Base-by-base conservation (phyloP, 805 yeast genomes). In the Nakazawaea ambrosiae region DNA sequence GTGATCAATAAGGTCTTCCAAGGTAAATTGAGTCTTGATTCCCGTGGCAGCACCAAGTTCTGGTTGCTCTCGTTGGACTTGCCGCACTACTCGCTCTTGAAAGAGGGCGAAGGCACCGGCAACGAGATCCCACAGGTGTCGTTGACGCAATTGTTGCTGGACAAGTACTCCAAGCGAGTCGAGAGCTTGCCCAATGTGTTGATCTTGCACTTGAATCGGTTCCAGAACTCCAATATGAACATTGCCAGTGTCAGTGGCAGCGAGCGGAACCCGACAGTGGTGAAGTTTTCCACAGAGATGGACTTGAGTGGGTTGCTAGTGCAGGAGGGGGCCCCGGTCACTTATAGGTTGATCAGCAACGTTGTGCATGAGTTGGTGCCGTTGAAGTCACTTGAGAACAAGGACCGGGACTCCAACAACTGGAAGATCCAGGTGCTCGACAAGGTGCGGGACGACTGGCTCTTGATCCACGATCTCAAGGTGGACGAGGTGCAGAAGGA, bases 41-140 rank as follows among this genome's bases (percentile, higher is more conserved):
- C 65, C 16, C 56, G 55, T 18, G 43, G 40, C 15, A 39, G 57
- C 6, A 45, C 56, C 0, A 66, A 61, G 32, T 81, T 75, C 47
- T 68, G 81, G 73, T 47, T 70, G 14, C 48, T 85, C 10, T 57
- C 80, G 0, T 51, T 85, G n/a, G 76, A 71, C 34, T 53, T 81
- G 15, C 90, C 92, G 0, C 61, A 71, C 1, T 54, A 54, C 8
- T 75, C 88, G 0, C 46, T 78, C 8, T 76, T 80, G 49, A 67
- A 66, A 43, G 75, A 70, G 45, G 45, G 53, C 2, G 63, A 64
- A 6, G 20, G 16, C 17, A 60, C 57, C 6, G 38, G 46, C 16
- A 63, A 66, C 27, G 63, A 64, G 24, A 62, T 78, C 8, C 78
- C 81, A 2, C 85, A 81, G 48, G 62, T 72, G 2, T 50, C 63